phyloP scores from a whole-genome alignment of 345 rosid species.

The Gossypium herbaceum region DNA sequence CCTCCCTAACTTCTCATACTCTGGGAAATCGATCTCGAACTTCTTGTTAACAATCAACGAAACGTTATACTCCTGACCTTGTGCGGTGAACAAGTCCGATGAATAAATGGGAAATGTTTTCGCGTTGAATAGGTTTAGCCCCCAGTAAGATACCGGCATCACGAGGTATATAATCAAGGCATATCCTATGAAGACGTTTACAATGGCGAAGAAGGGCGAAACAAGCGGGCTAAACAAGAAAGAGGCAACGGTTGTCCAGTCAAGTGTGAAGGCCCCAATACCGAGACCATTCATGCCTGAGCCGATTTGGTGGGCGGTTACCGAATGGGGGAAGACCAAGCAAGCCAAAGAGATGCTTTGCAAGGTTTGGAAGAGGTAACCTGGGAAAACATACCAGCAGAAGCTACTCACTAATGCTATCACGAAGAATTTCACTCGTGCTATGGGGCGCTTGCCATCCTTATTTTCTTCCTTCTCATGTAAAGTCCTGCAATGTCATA shows the following conservation, averaged over 20 bases:
- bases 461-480: constrained; percentile 31
- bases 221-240: constrained; percentile 38
- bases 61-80: constrained; percentile 28
- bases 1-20: constrained; percentile 26
- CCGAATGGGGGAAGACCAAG: constrained; percentile 35
- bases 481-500: constrained; percentile 27
- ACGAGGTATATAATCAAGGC: constrained; percentile 28
- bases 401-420: constrained; percentile 38
- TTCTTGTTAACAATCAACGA: constrained; percentile 25
- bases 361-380: constrained; percentile 34
- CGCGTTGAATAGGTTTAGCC: constrained; percentile 29
- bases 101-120: constrained; percentile 36
- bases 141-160: constrained; percentile 37
- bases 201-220: constrained; percentile 42
- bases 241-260: constrained; percentile 40
- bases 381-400: constrained; percentile 36
- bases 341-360: constrained; percentile 39
- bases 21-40: constrained; percentile 30
- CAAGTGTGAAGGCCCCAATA: constrained; percentile 33
- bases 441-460: constrained; percentile 19
- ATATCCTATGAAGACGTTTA: constrained; percentile 36
- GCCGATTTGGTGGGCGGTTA: constrained; percentile 44
- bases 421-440: constrained; percentile 40
- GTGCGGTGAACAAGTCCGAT: constrained; percentile 29
- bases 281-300: constrained; percentile 41